Conservation (phyloP, 805 yeast genomes). For the Cyberlindnera japonica region DNA sequence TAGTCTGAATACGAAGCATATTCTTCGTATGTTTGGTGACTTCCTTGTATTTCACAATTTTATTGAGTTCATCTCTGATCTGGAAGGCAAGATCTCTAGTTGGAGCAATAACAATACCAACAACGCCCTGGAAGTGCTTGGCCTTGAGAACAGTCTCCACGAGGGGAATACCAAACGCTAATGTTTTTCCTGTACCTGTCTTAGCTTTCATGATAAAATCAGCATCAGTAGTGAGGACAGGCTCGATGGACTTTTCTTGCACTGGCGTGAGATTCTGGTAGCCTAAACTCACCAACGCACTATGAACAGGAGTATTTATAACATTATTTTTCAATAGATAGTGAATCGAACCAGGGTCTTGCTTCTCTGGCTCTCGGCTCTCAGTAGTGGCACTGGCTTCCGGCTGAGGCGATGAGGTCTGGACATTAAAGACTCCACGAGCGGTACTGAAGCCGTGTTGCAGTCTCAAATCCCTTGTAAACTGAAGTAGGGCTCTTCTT, state of each 20-base stretch:
- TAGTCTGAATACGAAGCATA: constrained; percentile 41
- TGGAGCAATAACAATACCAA: constrained; percentile 75
- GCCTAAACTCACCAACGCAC: constrained; percentile 40
- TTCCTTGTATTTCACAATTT: constrained; percentile 35
- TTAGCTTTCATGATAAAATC: constrained; percentile 86
- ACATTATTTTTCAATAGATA: constrained; percentile 29
- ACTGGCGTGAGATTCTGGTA: constrained; percentile 61
- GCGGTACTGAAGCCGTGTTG: constrained; percentile 9
- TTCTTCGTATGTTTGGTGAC: constrained; percentile 22
- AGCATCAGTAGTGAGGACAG: constrained; percentile 46
- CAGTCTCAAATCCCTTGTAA: constrained; percentile 6
- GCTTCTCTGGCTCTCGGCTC: neutral
- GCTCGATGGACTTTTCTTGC: constrained; percentile 59
- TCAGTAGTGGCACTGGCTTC: neutral
- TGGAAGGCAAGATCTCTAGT: constrained; percentile 90
- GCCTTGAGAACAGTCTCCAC: constrained; percentile 50
- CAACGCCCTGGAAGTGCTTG: constrained; percentile 36
- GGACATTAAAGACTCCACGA: neutral
- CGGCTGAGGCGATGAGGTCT: constrained; percentile 1
- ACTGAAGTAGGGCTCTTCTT: constrained; percentile 10
- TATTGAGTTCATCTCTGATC: constrained; percentile 60
- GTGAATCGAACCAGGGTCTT: constrained; percentile 16
- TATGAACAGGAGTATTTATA: constrained; percentile 28
- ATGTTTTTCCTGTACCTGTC: constrained; percentile 94
- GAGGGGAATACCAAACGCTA: constrained; percentile 82